These are phyloP conservation scores for Clavulina sp. DNA, from an alignment of 768 basidiomycete genomes.

Conservation along the genomic window DNA sequence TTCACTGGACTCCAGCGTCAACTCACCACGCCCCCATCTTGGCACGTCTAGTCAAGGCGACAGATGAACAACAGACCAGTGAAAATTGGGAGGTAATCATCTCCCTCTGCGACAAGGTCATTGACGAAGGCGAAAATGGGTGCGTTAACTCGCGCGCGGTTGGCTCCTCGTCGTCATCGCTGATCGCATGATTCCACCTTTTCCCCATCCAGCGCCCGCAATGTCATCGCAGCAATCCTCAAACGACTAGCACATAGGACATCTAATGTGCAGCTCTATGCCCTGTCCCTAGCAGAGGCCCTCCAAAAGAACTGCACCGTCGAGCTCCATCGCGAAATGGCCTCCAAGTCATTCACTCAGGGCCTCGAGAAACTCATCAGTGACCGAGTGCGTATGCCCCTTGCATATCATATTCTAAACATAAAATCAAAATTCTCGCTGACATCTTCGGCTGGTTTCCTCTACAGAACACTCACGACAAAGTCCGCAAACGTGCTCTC, in stretches of 20 bases:
- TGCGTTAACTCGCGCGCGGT: too few relatives aligned
- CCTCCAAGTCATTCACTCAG: slow-evolving; percentile 78
- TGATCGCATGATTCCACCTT: neutral
- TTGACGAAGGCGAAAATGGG: slow-evolving; percentile 78
- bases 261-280: slow-evolving; percentile 91
- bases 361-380: slow-evolving; percentile 72
- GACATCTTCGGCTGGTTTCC: neutral
- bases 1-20: slow-evolving; percentile 1
- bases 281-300: slow-evolving; percentile 73
- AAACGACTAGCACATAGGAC: slow-evolving; percentile 89
- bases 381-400: slow-evolving; percentile 45
- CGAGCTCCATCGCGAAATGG: slow-evolving; percentile 68
- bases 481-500: slow-evolving; percentile 64
- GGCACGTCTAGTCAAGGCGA: slow-evolving; percentile 56
- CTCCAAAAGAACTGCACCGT: slow-evolving; percentile 82
- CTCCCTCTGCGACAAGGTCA: slow-evolving; percentile 91
- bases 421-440: neutral
- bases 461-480: slow-evolving; percentile 70
- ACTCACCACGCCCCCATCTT: neutral
- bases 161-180: neutral
- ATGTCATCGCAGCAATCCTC: slow-evolving; percentile 65
- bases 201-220: slow-evolving; percentile 55
- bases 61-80: slow-evolving; percentile 87
- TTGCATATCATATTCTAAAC: neutral
- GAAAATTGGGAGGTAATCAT: slow-evolving; percentile 95